Evolutionary conservation across 2,329 filamentous ascomycete genomes (phyloP), one percentile per base, ranked within the genome.

Genomic region (Pseudogymnoascus destructans): DNA sequence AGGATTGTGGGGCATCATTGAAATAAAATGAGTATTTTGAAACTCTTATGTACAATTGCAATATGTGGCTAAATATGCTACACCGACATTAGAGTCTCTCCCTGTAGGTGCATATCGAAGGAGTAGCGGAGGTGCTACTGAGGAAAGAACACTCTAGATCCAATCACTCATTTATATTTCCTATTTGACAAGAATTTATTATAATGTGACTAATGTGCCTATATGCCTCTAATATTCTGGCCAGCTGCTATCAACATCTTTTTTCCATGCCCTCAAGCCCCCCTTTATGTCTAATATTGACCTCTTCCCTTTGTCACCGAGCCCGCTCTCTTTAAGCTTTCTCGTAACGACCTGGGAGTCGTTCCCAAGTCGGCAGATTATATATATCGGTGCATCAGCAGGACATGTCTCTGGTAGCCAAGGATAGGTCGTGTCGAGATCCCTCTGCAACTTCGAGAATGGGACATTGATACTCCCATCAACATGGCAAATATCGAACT

Each of bases 401-500:
- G 70, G 61, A 0, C 77, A 35, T 1, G 71, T 67, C 0, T 67
- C 61, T 0, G 75, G 74, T 13, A 79, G 64, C 70, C 74, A 75
- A 6, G 46, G 7, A 11, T 19, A 13, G 15, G 63, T 63, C 15
- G 52, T 33, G 61, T 27, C 63, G 63, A 7, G 65, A 57, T 3
- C 59, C 2, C 64, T 49, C 36, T 75, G 73, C 13, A 81, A 72
- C 0, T 71, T 74, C 10, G 81, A 86, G 66, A 85, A 87, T 0
- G 82, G 87, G 0, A 90, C 70, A 64, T 89, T 96, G 56, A 95
- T 72, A 23, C 88, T 89, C 0, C 86, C 86, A 0, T 82, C 75
- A 6, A 98, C 75, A 61, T 78, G 83, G 62, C 86, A 90, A 46
- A 97, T 83, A 13, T 86, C 85, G 63, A 88, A 96, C 61, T 95